These are phyloP conservation scores for Paspalum notatum DNA, from an alignment of 176 grass and related monocot genomes.

Conservation along the genomic window DNA sequence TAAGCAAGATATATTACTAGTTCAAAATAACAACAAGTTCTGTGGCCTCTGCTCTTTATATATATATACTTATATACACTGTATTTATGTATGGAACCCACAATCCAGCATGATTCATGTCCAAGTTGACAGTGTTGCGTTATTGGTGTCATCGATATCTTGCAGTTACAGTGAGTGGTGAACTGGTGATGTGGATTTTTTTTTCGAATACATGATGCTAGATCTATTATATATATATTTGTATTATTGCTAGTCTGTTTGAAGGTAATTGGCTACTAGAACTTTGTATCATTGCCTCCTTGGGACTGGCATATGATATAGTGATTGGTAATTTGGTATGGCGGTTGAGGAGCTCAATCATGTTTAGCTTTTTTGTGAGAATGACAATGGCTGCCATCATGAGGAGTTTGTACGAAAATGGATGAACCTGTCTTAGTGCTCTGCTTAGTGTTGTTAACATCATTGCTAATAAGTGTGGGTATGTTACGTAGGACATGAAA, in stretches of 20 bases:
- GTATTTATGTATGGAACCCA: conserved; percentile 32
- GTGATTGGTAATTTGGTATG: conserved; percentile 1
- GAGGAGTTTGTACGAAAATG: conserved; percentile 1
- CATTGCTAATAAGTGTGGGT: conserved; percentile 40
- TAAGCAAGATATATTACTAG: conserved; percentile 22
- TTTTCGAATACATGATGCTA: too few relatives aligned
- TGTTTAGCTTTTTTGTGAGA: conserved; percentile 29
- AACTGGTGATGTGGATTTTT: background rate
- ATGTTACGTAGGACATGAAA: conserved; percentile 1
- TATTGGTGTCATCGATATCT: conserved; percentile 8
- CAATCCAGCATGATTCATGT: conserved; percentile 20
- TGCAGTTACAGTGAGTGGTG: background rate
- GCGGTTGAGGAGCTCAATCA: conserved; percentile 30
- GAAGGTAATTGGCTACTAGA: conserved; percentile 13
- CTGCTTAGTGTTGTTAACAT: conserved; percentile 38
- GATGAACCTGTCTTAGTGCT: conserved; percentile 30
- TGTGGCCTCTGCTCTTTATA: conserved; percentile 16
- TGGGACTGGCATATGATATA: background rate
- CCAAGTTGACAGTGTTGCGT: background rate
- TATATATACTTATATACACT: conserved; percentile 32
- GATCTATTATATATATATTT: background rate
- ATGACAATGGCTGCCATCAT: conserved; percentile 31
- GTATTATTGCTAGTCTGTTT: conserved; percentile 23
- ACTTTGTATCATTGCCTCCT: background rate
- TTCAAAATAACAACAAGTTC: conserved; percentile 27